Evolutionary conservation across 331 rosid genomes (phyloP).

Genomic region (Stylosanthes scabra): DNA sequence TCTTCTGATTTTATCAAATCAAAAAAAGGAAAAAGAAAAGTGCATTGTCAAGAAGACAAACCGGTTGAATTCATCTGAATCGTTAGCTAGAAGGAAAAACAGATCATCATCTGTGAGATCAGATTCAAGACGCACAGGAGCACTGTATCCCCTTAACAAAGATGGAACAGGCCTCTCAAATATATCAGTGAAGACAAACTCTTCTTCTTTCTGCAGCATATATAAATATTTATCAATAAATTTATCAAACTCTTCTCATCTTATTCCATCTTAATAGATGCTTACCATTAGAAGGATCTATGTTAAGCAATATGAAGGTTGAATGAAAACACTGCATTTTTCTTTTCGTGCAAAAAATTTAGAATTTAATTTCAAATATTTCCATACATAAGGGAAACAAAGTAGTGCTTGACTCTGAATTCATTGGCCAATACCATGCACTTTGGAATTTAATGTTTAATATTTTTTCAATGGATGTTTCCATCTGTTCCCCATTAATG

Average conservation of each 20-base stretch:
- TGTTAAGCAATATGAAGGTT: not conserved
- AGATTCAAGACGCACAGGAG: constrained; percentile 92
- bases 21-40: constrained; percentile 1
- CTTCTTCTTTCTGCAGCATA: constrained; percentile 84
- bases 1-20: constrained; percentile 15
- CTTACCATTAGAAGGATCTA: not conserved
- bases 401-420: too few relatives aligned
- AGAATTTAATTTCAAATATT: constrained; percentile 8
- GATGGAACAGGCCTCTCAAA: constrained; percentile 93
- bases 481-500: not conserved
- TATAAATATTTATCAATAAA: constrained; percentile 18
- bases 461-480: constrained; percentile 1
- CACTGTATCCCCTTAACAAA: constrained; percentile 87
- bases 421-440: too few relatives aligned
- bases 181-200: constrained; percentile 78
- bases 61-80: constrained; percentile 97
- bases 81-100: constrained; percentile 91
- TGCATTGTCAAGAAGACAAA: constrained; percentile 54
- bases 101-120: constrained; percentile 80
- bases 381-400: not conserved
- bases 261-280: constrained; percentile 13
- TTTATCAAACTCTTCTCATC: constrained; percentile 5
- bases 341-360: not conserved
- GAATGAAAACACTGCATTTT: not conserved
- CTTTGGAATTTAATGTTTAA: too few relatives aligned